phyloP scores from a whole-genome alignment of 1,284 basidiomycete species.

The Cystobasidiaceae sp. region DNA sequence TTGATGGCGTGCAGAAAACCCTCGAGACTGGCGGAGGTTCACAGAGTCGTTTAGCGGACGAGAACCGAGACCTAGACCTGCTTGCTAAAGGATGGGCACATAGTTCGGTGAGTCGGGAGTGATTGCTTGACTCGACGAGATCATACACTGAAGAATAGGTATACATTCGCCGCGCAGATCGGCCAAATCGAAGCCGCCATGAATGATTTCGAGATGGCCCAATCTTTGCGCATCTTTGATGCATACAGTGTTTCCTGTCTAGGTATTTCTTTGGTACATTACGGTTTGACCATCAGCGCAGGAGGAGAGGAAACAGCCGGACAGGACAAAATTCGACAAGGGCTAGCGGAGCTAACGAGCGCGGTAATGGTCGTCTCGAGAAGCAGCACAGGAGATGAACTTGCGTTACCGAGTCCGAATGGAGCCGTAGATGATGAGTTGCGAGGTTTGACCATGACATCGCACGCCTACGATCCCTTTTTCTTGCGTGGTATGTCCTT shows the following conservation, averaged over 20 bases:
- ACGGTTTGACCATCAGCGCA: neutral
- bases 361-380: slow-evolving; percentile 9
- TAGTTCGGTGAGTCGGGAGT: slow-evolving; percentile 19
- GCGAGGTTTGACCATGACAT: neutral
- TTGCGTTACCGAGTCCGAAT: neutral
- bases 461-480: slow-evolving; percentile 26
- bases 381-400: neutral
- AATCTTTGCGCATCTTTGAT: slow-evolving; percentile 17
- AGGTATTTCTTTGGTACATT: slow-evolving; percentile 10
- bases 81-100: slow-evolving; percentile 37
- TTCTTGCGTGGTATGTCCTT: slow-evolving; percentile 17
- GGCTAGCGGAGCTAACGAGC: slow-evolving; percentile 3
- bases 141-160: neutral
- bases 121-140: neutral
- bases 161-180: neutral
- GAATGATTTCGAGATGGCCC: slow-evolving; percentile 6
- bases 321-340: neutral
- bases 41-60: slow-evolving; percentile 25
- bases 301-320: neutral
- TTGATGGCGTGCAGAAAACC: slow-evolving; percentile 18
- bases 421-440: neutral
- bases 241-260: slow-evolving; percentile 19
- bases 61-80: slow-evolving; percentile 36
- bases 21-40: slow-evolving; percentile 12
- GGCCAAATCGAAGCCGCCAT: slow-evolving; percentile 15